Evolutionary conservation across 345 rosid species (phyloP).

Genomic region (Excoecaria cochinchinensis): DNA sequence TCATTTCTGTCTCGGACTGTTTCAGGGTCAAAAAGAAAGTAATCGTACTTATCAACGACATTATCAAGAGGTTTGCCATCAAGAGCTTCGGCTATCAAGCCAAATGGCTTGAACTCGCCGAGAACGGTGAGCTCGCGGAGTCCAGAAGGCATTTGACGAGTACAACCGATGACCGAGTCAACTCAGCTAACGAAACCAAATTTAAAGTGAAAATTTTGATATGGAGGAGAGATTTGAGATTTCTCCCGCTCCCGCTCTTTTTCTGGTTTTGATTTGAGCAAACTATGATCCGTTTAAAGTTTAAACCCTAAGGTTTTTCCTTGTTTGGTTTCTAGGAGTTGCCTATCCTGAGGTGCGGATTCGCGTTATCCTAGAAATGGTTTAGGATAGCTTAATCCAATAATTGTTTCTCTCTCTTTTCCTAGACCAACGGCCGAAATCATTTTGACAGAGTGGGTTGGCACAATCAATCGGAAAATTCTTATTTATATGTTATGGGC

Average conservation of each 20-base stretch:
- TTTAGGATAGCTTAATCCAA: too few relatives aligned
- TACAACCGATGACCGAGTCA: conserved; percentile 9
- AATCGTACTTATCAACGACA: conserved; percentile 54
- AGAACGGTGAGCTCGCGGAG: conserved; percentile 69
- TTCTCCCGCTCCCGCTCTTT: conserved; percentile 18
- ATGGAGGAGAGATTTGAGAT: background rate
- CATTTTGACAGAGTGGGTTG: too few relatives aligned
- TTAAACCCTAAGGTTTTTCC: too few relatives aligned
- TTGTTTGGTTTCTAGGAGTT: too few relatives aligned
- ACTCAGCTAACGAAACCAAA: background rate
- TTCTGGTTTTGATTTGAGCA: too few relatives aligned
- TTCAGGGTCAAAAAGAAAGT: conserved; percentile 71
- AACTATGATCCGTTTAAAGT: too few relatives aligned
- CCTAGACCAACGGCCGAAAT: too few relatives aligned
- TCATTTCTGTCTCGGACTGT: conserved; percentile 46
- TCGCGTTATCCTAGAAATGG: too few relatives aligned
- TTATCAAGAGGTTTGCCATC: conserved; percentile 55
- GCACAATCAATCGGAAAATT: too few relatives aligned
- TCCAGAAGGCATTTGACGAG: conserved; percentile 51
- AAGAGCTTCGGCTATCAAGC: conserved; percentile 78
- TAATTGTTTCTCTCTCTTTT: too few relatives aligned
- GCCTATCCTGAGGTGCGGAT: too few relatives aligned
- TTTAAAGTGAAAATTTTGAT: background rate
- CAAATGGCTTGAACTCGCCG: conserved; percentile 94
- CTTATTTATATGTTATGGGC: too few relatives aligned